These are phyloP conservation scores for Raphanus sativus DNA, from an alignment of 345 rosid genomes.

Conservation along the genomic window DNA sequence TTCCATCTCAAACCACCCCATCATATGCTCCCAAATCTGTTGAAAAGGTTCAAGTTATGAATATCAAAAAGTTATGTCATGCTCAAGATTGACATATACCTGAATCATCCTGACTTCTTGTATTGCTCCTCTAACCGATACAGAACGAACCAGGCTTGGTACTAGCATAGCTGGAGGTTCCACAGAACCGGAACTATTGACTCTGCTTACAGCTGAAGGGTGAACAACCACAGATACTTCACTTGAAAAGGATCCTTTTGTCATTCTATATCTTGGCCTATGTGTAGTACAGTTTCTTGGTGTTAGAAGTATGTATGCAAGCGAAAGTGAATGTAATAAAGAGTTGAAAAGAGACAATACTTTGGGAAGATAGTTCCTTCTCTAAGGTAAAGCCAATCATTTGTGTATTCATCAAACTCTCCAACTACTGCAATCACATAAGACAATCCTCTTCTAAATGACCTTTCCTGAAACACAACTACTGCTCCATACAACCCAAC, in stretches of 20 bases:
- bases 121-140: slow-evolving; percentile 74
- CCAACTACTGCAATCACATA: slow-evolving; percentile 90
- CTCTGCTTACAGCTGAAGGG: slow-evolving; percentile 38
- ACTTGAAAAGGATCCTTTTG: slow-evolving; percentile 44
- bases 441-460: slow-evolving; percentile 68
- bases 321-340: slow-evolving; percentile 6
- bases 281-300: slow-evolving; percentile 32
- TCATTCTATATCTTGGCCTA: slow-evolving; percentile 74
- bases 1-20: slow-evolving; percentile 56
- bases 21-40: slow-evolving; percentile 61
- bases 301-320: slow-evolving; percentile 24
- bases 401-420: slow-evolving; percentile 85
- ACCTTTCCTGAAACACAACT: slow-evolving; percentile 80
- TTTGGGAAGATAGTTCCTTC: slow-evolving; percentile 85
- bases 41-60: not conserved
- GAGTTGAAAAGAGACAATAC: slow-evolving; percentile 42
- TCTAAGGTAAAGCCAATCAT: slow-evolving; percentile 79
- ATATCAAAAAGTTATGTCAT: not conserved
- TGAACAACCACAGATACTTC: slow-evolving; percentile 55
- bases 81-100: slow-evolving; percentile 41
- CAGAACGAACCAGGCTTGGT: slow-evolving; percentile 68
- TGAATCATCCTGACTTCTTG: slow-evolving; percentile 86
- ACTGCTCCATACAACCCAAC: slow-evolving; percentile 73
- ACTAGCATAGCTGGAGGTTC: slow-evolving; percentile 72
- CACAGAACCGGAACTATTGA: slow-evolving; percentile 27